Evolutionary conservation across 331 rosid species (phyloP).

Genomic region (Pyracantha coccinea): DNA sequence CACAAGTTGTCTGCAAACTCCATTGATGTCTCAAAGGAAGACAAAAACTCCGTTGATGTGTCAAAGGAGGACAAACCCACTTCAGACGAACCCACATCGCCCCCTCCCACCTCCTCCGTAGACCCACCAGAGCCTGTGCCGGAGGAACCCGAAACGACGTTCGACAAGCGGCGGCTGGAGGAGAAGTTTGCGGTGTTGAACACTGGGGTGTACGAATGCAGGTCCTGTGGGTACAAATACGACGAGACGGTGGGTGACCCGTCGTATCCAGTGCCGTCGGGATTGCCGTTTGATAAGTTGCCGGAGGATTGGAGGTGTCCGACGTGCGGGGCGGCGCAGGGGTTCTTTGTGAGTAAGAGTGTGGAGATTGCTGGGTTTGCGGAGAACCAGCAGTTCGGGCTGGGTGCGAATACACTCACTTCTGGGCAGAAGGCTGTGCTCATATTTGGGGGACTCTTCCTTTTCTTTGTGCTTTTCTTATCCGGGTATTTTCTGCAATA

Average conservation of each 20-base stretch:
- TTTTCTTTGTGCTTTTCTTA: slow-evolving; percentile 69
- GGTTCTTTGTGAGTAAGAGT: slow-evolving; percentile 85
- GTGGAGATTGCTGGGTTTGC: slow-evolving; percentile 98
- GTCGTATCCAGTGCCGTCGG: slow-evolving; percentile 77
- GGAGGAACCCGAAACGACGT: background rate
- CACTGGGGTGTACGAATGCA: slow-evolving; percentile 86
- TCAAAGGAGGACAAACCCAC: slow-evolving; percentile 24
- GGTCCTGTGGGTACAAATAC: slow-evolving; percentile 86
- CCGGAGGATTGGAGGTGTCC: slow-evolving; percentile 97
- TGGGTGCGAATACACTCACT: slow-evolving; percentile 82
- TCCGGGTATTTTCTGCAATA: slow-evolving; percentile 88
- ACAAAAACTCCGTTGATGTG: background rate
- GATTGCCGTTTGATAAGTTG: slow-evolving; percentile 62
- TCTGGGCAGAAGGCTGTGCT: slow-evolving; percentile 85
- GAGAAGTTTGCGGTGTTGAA: slow-evolving; percentile 90
- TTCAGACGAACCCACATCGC: slow-evolving; percentile 23
- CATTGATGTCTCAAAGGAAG: slow-evolving; percentile 75
- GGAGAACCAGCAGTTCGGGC: slow-evolving; percentile 87
- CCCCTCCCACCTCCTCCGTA: background rate
- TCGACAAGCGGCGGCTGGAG: slow-evolving; percentile 63
- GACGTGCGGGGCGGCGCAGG: slow-evolving; percentile 83
- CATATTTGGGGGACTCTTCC: slow-evolving; percentile 64
- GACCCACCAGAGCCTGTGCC: background rate
- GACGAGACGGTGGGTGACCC: slow-evolving; percentile 85
- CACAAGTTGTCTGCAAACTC: slow-evolving; percentile 31